phyloP scores from a whole-genome alignment of 2,329 filamentous ascomycete genomes.

The Scortechinia acanthostroma region DNA sequence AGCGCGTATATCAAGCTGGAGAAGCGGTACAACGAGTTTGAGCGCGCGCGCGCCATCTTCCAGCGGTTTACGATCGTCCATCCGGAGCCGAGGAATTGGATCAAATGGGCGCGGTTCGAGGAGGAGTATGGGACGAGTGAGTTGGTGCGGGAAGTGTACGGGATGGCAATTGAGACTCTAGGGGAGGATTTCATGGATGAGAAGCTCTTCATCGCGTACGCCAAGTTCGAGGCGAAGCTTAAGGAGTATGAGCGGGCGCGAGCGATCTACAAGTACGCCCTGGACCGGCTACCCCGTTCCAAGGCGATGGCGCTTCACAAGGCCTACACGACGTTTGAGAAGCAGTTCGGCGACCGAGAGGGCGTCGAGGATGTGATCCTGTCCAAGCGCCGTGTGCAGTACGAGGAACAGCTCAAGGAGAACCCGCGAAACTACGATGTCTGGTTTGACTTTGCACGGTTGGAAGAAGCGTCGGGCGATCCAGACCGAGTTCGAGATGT shows the following conservation, averaged over 20 bases:
- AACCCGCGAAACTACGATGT: slow-evolving; percentile 94
- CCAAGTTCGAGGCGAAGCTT: slow-evolving; percentile 86
- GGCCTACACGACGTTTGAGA: slow-evolving; percentile 94
- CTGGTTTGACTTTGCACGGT: slow-evolving; percentile 89
- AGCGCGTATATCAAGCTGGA: slow-evolving; percentile 93
- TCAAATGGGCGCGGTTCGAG: slow-evolving; percentile 97
- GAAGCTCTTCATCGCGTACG: slow-evolving; percentile 88
- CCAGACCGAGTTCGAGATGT: slow-evolving; percentile 79
- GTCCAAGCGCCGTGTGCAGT: slow-evolving; percentile 86
- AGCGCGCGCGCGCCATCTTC: slow-evolving; percentile 83
- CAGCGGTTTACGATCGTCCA: slow-evolving; percentile 85
- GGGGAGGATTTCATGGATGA: slow-evolving; percentile 96
- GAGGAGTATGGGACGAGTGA: slow-evolving; percentile 92
- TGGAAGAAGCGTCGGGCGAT: slow-evolving; percentile 83
- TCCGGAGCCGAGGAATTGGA: slow-evolving; percentile 92
- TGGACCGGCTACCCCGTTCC: slow-evolving; percentile 84
- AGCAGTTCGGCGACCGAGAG: slow-evolving; percentile 88
- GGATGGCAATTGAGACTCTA: slow-evolving; percentile 77
- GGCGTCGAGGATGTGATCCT: slow-evolving; percentile 92
- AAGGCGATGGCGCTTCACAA: slow-evolving; percentile 82
- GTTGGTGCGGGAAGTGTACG: slow-evolving; percentile 84
- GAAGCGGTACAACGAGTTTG: slow-evolving; percentile 87
- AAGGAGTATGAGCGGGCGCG: slow-evolving; percentile 91
- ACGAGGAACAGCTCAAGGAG: slow-evolving; percentile 88
- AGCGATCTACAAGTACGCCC: slow-evolving; percentile 92